Conservation (phyloP, 2,329 filamentous ascomycete species). For the Ceratocystis eucalypticola region DNA sequence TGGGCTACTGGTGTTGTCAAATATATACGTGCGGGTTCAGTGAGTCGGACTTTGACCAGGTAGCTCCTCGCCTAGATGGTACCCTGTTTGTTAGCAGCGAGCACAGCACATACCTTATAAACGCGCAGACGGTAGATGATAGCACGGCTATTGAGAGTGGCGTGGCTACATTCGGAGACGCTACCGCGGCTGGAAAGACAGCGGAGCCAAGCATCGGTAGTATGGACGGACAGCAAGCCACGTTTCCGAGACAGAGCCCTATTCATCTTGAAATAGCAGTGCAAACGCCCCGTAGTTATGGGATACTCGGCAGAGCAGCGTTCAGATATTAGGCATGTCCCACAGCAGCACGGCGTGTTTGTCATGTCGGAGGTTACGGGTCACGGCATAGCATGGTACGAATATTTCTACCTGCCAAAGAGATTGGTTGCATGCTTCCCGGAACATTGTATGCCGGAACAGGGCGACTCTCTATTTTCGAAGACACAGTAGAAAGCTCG, state of each 20-base stretch:
- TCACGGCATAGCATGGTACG: constrained; percentile 42
- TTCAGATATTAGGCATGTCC: constrained; percentile 34
- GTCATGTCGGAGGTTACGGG: constrained; percentile 39
- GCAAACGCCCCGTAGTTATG: constrained; percentile 26
- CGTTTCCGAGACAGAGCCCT: background rate
- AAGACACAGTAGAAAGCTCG: constrained; percentile 1
- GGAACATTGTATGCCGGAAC: constrained; percentile 26
- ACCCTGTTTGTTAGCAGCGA: constrained; percentile 21
- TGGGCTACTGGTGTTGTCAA: background rate
- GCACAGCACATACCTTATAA: constrained; percentile 24
- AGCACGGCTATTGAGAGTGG: constrained; percentile 31
- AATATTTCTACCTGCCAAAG: constrained; percentile 31
- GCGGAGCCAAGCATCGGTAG: constrained; percentile 25
- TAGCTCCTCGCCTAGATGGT: constrained; percentile 21
- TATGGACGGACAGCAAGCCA: constrained; percentile 25
- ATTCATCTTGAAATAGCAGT: background rate
- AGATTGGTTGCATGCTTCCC: constrained; percentile 30
- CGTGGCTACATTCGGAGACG: constrained; percentile 34
- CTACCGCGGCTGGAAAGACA: constrained; percentile 37
- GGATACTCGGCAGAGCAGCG: constrained; percentile 31
- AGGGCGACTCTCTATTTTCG: constrained; percentile 8
- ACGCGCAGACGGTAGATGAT: constrained; percentile 31
- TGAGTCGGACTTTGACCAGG: constrained; percentile 23
- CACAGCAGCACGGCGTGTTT: constrained; percentile 29
- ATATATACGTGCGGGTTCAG: constrained; percentile 18